Percentiles rank a stretch among this genome's conserved stretches.
Conservation (phyloP, 2,329 filamentous ascomycete genomes). For the Didymella glomerata region DNA sequence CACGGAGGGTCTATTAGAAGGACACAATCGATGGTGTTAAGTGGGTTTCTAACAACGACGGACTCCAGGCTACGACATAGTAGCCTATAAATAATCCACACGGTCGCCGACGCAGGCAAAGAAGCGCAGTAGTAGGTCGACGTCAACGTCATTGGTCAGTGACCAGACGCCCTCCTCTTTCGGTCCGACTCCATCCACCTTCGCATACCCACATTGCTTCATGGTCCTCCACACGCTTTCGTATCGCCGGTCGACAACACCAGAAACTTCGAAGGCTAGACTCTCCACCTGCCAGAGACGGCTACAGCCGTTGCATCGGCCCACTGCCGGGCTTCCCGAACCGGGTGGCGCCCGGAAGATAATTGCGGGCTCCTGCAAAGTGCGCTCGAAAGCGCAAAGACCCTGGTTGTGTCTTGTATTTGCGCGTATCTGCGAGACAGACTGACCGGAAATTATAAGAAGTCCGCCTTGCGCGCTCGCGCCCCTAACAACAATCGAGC, state of each 20-base stretch:
- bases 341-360: slow-evolving; percentile 1
- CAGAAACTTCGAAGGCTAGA: background rate
- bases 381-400: background rate
- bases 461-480: background rate
- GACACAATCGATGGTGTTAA: background rate
- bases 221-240: background rate
- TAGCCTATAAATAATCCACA: background rate
- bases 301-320: background rate
- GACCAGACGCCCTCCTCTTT: background rate
- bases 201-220: background rate
- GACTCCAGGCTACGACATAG: background rate
- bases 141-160: background rate
- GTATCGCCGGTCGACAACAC: background rate
- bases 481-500: slow-evolving; percentile 2
- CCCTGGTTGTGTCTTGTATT: background rate
- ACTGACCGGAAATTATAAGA: background rate
- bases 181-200: background rate
- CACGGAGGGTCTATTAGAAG: background rate
- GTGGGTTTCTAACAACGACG: background rate
- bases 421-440: background rate
- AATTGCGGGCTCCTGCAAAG: slow-evolving; percentile 3
- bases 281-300: background rate
- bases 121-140: background rate
- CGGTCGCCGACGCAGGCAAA: background rate
- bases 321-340: background rate